These are phyloP conservation scores for Psilocybe azurescens DNA, from an alignment of 768 basidiomycete genomes.

Conservation along the genomic window DNA sequence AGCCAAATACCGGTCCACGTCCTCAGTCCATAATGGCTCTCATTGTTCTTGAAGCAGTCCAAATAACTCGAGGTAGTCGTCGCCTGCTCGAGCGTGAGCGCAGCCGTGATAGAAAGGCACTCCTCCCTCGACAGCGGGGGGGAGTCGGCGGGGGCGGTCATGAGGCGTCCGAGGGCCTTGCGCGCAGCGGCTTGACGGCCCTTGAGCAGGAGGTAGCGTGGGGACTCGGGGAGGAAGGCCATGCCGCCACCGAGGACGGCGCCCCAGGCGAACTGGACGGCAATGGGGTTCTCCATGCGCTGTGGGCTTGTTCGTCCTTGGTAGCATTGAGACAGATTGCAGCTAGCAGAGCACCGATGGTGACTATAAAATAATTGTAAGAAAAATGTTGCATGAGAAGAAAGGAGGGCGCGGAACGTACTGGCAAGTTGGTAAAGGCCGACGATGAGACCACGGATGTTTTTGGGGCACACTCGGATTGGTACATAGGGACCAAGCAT, in stretches of 20 bases:
- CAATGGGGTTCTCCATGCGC: constrained; percentile 62
- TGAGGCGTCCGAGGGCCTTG: constrained; percentile 64
- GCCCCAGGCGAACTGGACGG: constrained; percentile 83
- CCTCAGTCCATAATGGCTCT: constrained; percentile 64
- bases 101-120: constrained; percentile 47
- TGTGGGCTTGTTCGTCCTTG: constrained; percentile 55
- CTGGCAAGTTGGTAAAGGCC: constrained; percentile 68
- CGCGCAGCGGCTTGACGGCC: constrained; percentile 64
- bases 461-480: constrained; percentile 62
- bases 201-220: constrained; percentile 77
- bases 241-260: constrained; percentile 73
- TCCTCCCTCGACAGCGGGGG: constrained; percentile 61
- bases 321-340: constrained; percentile 70
- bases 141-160: constrained; percentile 50
- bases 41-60: constrained; percentile 59
- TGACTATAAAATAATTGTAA: constrained; percentile 32
- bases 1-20: constrained; percentile 77
- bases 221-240: constrained; percentile 36
- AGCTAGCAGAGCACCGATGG: constrained; percentile 75
- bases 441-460: constrained; percentile 73
- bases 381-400: not conserved
- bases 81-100: constrained; percentile 63
- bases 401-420: not conserved
- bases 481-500: constrained; percentile 53
- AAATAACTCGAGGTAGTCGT: constrained; percentile 60